A percentile compares a stretch with the other conserved stretches of the same genome.
These are phyloP conservation scores for Talaromyces albobiverticillius DNA, from an alignment of 2,329 filamentous ascomycete species.

Conservation along the genomic window DNA sequence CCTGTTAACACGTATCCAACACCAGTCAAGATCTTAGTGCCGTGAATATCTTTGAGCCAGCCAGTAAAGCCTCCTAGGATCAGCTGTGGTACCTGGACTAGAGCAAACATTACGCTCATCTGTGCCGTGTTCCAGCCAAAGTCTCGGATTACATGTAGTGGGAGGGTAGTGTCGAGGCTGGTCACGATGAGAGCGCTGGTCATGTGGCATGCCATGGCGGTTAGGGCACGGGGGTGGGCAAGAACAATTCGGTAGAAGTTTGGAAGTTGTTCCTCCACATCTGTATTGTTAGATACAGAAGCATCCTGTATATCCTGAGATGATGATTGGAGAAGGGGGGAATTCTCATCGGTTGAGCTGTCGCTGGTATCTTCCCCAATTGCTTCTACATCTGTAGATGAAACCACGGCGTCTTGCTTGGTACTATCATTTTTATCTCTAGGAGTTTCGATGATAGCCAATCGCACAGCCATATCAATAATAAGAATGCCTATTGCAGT, in stretches of 20 bases:
- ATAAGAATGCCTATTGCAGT: slow-evolving; percentile 25
- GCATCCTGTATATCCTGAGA: neutral
- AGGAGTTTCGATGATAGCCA: slow-evolving; percentile 27
- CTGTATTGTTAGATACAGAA: neutral
- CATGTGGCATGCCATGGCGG: slow-evolving; percentile 42
- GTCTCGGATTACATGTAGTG: slow-evolving; percentile 51
- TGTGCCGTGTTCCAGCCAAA: slow-evolving; percentile 56
- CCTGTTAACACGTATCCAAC: slow-evolving; percentile 24
- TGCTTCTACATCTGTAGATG: slow-evolving; percentile 7
- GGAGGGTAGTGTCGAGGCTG: slow-evolving; percentile 55
- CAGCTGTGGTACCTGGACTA: slow-evolving; percentile 55
- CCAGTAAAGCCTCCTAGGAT: slow-evolving; percentile 60
- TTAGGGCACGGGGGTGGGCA: slow-evolving; percentile 40
- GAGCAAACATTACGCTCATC: slow-evolving; percentile 56
- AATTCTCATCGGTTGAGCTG: neutral
- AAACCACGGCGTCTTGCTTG: neutral
- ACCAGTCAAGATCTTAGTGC: slow-evolving; percentile 23
- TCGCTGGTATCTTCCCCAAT: neutral
- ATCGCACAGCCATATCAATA: slow-evolving; percentile 27
- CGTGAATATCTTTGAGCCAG: slow-evolving; percentile 33
- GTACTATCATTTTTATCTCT: slow-evolving; percentile 1
- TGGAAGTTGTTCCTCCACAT: neutral
- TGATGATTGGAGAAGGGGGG: neutral
- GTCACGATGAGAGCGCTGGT: slow-evolving; percentile 51
- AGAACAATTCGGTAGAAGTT: slow-evolving; percentile 40